Evolutionary conservation across 345 rosid genomes (phyloP), one percentile per base, ranked within the genome.

Genomic region (Linum trigynum): DNA sequence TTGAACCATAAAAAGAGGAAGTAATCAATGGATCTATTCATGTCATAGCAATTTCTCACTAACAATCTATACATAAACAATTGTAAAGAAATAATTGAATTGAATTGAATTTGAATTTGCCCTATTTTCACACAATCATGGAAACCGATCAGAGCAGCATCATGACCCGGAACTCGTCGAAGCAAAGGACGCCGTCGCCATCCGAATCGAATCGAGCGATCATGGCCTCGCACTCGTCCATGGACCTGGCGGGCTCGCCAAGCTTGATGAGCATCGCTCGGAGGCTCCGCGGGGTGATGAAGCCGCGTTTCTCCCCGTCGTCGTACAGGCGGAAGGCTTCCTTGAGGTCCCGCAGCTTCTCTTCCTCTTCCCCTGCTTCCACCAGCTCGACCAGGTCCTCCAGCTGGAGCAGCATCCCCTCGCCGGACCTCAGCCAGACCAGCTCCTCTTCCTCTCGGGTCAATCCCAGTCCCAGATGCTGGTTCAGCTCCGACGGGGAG

Each of bases 101-200:
- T 23, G 32, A 23, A 23, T 23, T 23, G 32, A 23, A 23, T 23
- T 23, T 23, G 32, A 23, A 23, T 23, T 23, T 23, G 32, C 32
- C 32, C 32, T 23, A 0, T 23, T 23, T 23, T 23, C 1, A 23
- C 32, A 23, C 32, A 23, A 23, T 23, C 32, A n/a, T n/a, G n/a
- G n/a, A n/a, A n/a, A n/a, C n/a, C 1, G 32, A 23, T 23, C 32
- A 23, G 32, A 23, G 32, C 32, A 45, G 65, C 89, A 86, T 86
- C 96, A 86, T 89, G 59, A 75, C 58, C 0, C 80, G 62, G 73
- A 89, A 89, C 77, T 89, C 96, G 57, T 82, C 79, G 72, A 86
- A 89, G 78, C 74, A 77, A 55, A 86, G 82, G 38, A 85, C 87
- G 3, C 90, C 96, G 61, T 86, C 90, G 8, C 84, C 86, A 38